These are phyloP conservation scores for Pichia cactophila DNA, from an alignment of 1,139 yeast genomes.

Conservation along the genomic window DNA sequence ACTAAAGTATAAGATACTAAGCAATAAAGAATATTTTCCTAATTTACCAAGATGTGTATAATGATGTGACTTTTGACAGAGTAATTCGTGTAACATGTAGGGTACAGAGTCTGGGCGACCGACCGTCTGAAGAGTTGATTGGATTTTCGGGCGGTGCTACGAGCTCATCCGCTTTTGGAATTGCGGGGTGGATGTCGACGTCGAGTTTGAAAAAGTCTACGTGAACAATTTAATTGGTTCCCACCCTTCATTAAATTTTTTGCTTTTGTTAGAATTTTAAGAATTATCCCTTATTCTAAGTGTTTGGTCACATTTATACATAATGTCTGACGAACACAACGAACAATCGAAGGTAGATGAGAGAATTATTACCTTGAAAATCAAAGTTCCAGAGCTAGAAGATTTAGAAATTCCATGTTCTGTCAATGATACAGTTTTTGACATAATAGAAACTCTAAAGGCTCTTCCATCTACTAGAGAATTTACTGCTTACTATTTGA, in stretches of 20 bases:
- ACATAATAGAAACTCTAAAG: slow-evolving; percentile 51
- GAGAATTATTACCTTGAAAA: slow-evolving; percentile 19
- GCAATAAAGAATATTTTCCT: too few species aligned
- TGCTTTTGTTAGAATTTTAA: neutral
- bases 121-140: too few species aligned
- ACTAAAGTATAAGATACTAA: slow-evolving; percentile 28
- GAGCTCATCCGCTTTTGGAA: neutral
- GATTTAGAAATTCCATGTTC: slow-evolving; percentile 33
- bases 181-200: slow-evolving; percentile 1
- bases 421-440: slow-evolving; percentile 44
- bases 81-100: too few species aligned
- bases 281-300: neutral
- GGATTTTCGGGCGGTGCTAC: slow-evolving; percentile 9
- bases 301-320: neutral
- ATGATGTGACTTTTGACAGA: too few species aligned
- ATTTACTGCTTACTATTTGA: slow-evolving; percentile 52
- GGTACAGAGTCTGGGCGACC: neutral
- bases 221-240: neutral
- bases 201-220: neutral
- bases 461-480: slow-evolving; percentile 49
- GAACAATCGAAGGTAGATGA: slow-evolving; percentile 9
- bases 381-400: slow-evolving; percentile 24
- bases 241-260: neutral
- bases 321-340: slow-evolving; percentile 12
- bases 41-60: too few species aligned